Evolutionary conservation across 2,329 filamentous ascomycete species (phyloP).

Genomic region (Pyrenochaeta sp.): DNA sequence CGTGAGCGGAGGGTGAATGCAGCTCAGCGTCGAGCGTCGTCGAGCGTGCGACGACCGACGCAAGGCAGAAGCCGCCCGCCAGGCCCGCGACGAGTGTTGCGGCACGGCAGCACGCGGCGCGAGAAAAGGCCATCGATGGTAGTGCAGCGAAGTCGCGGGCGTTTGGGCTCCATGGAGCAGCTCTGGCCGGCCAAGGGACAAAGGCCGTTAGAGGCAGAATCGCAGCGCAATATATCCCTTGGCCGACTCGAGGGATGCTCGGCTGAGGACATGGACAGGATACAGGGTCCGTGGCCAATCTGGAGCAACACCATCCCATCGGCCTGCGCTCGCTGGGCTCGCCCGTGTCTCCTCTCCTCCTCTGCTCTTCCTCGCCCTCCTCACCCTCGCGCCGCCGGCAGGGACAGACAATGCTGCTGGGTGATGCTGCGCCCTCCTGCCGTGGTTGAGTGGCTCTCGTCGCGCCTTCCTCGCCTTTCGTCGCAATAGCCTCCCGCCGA

Average conservation of each 20-base stretch:
- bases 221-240: conserved; percentile 36
- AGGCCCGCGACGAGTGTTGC: conserved; percentile 1
- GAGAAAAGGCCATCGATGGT: conserved; percentile 3
- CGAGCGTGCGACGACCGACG: conserved; percentile 5
- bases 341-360: too few relatives aligned
- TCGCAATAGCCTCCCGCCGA: conserved; percentile 30
- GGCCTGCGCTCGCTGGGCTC: conserved; percentile 15
- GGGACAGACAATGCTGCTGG: conserved; percentile 29
- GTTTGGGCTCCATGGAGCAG: conserved; percentile 5
- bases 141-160: conserved; percentile 12
- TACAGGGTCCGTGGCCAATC: conserved; percentile 31
- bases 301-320: conserved; percentile 30
- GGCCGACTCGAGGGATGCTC: conserved; percentile 22
- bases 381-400: conserved; percentile 20
- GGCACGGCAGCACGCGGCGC: conserved; percentile 3
- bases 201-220: conserved; percentile 22
- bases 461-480: conserved; percentile 24
- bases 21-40: conserved; percentile 1
- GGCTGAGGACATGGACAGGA: too few relatives aligned
- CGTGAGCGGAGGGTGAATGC: conserved; percentile 5
- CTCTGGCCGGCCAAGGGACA: conserved; percentile 17
- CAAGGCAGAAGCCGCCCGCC: conserved; percentile 7
- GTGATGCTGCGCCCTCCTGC: conserved; percentile 33
- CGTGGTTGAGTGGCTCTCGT: conserved; percentile 31
- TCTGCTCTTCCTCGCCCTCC: conserved; percentile 12